Base-by-base conservation (phyloP, 495 filamentous ascomycete species). In the Melanomma pulvis-pyrius region DNA sequence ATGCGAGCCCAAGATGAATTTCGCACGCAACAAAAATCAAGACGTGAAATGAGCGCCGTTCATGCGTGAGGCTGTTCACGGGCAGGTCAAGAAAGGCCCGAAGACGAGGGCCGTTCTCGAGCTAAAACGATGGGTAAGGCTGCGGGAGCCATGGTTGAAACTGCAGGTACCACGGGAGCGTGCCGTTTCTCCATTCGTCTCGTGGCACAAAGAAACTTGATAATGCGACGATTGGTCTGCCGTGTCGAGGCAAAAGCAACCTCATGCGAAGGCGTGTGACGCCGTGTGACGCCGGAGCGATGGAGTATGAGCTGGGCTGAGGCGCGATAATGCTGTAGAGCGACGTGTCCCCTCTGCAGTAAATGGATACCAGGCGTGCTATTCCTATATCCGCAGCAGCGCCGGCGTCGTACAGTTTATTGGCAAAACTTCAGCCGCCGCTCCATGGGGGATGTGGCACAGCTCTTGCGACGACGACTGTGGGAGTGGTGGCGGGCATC, bases 351-450 rank as follows among this genome's bases (percentile, higher is more conserved):
- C n/a, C 8, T 58, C n/a, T 59, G 13, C 19, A 32, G 11, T 54
- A 30, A 46, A 54, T 63, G 60, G 21, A 63, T 63, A 63, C 2
- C 5, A 50, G 49, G 17, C 19, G 9, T 55, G 48, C 7, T 63
- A 63, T 63, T 63, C 60, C 32, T 63, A 12, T 63, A 54, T 39
- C 15, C 24, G 12, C 13, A 12, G 17, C 59, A 47, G 44, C 2
- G 46, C 39, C 59, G 59, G 1, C 26, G 28, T 52, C 47, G 48
- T 22, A 60, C 57, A 32, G 22, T 15, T 17, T 41, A 6, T 48
- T 26, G 11, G 19, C 21, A 29, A 41, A 53, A 19, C 21, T 41
- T 58, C 54, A 58, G 54, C 54, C 54, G 54, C 30, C 22, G 54
- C 54, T 41, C 52, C 24, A 55, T 6, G 30, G 52, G 19, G 54